These are phyloP conservation scores for carrot (Daucus carota) DNA, from an alignment of 129 eudicot species.

Conservation along the genomic window DNA sequence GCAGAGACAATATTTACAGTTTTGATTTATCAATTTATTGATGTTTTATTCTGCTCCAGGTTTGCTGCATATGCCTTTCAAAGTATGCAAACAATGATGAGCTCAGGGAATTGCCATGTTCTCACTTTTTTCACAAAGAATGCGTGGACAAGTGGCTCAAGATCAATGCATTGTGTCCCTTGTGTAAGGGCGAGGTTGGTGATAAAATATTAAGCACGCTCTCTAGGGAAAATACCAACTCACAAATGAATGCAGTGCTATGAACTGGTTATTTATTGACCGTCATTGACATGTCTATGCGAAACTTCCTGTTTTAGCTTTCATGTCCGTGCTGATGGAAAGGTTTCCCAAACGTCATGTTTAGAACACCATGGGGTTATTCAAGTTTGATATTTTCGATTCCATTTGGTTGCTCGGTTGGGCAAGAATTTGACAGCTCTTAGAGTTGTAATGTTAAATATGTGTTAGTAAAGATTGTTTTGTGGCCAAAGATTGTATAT, in stretches of 20 bases:
- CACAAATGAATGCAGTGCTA: constrained; percentile 32
- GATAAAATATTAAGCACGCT: constrained; percentile 56
- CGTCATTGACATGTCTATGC: not conserved
- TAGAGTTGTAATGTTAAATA: not conserved
- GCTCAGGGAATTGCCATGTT: constrained; percentile 74
- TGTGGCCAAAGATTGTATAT: constrained; percentile 1
- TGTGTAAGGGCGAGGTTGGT: constrained; percentile 90
- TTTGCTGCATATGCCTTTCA: constrained; percentile 87
- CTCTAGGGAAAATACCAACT: constrained; percentile 57
- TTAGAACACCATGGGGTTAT: not conserved
- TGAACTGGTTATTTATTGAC: constrained; percentile 13
- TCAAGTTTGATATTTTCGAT: not conserved
- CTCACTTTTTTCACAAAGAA: constrained; percentile 82
- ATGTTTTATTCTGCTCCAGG: constrained; percentile 35
- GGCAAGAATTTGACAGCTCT: not conserved
- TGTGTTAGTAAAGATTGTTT: not conserved
- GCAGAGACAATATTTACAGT: not conserved
- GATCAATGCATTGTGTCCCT: constrained; percentile 80
- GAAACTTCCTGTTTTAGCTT: constrained; percentile 2
- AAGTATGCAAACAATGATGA: constrained; percentile 86
- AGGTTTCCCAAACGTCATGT: not conserved
- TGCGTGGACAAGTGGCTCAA: constrained; percentile 96
- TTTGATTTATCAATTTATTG: no score
- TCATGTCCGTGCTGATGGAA: not conserved
- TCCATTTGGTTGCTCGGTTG: not conserved